Base-by-base conservation (phyloP, 139 green algal species). In the Chlamydomonas incerta region DNA sequence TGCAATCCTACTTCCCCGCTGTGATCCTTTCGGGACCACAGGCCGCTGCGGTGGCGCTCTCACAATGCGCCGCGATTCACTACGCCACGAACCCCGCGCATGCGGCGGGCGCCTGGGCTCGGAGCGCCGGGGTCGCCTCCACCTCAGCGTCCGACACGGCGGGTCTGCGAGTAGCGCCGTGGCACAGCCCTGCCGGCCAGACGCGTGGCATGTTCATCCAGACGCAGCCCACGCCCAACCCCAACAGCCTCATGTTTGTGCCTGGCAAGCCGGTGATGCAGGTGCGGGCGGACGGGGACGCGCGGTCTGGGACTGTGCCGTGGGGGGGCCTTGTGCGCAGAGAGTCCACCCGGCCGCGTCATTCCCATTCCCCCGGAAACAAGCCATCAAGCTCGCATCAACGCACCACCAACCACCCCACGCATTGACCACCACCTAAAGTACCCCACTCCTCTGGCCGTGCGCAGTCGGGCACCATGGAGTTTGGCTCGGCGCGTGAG, bases 171-270 rank as follows among this genome's bases (percentile, higher is more conserved):
- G 17, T 70, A 9, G n/a, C 63, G 63, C n/a, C 63, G 8, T 37
- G 63, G 63, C 29, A 41, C 13, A 15, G 2, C 63, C 11, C 29
- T 14, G n/a, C 17, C 14, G 20, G 87, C 21, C 92, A 94, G 66
- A 52, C 21, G 3, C 90, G 95, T 0, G 58, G 86, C 71, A 97
- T 99, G 93, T 99, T 99, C 93, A 98, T 99, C 52, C 97, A 99
- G 91, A 99, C 96, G 24, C 95, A 99, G 89, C 80, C 82, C 13
- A 99, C 98, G 17, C 98, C 98, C 21, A 99, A 99, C 88, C 96
- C 97, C 4, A 75, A 93, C 21, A 98, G 93, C 82, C 90, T 99
- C n/a, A 99, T 99, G 97, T 99, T 99, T 81, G 33, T 98, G 47
- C 97, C 97, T 8, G 98, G 96, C 28, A 88, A 91, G 55, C 35